These are phyloP conservation scores for Claviceps pazoutovae DNA, from an alignment of 2,329 filamentous ascomycete genomes.

Conservation along the genomic window DNA sequence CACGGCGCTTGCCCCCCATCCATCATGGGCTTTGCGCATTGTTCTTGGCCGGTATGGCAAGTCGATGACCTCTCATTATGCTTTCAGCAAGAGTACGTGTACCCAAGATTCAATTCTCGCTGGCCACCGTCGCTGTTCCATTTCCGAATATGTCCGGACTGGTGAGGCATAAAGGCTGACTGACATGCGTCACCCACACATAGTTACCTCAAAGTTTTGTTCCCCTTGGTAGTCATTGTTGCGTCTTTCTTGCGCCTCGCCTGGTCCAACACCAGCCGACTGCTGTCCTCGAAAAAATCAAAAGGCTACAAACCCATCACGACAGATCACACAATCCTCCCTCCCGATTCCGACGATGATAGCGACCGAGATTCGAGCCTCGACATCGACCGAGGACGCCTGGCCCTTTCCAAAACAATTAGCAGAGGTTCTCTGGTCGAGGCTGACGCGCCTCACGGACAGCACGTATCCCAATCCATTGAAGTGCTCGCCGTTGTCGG, in stretches of 20 bases:
- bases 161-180: background rate
- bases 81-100: conserved; percentile 52
- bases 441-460: conserved; percentile 61
- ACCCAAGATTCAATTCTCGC: background rate
- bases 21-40: conserved; percentile 37
- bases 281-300: conserved; percentile 33
- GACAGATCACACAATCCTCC: conserved; percentile 38
- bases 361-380: conserved; percentile 47
- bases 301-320: conserved; percentile 42
- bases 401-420: conserved; percentile 44
- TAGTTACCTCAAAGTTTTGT: conserved; percentile 46
- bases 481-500: conserved; percentile 65
- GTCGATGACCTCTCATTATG: conserved; percentile 50
- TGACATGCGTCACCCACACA: background rate
- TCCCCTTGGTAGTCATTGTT: conserved; percentile 59
- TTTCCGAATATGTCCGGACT: background rate
- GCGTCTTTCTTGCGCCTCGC: conserved; percentile 56
- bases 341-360: conserved; percentile 34
- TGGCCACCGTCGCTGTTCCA: background rate
- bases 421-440: conserved; percentile 54
- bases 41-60: conserved; percentile 45
- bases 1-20: conserved; percentile 3
- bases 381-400: conserved; percentile 41
- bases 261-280: conserved; percentile 40
- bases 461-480: conserved; percentile 53